phyloP scores from a whole-genome alignment of 345 rosid species.

The Boechera stricta region DNA sequence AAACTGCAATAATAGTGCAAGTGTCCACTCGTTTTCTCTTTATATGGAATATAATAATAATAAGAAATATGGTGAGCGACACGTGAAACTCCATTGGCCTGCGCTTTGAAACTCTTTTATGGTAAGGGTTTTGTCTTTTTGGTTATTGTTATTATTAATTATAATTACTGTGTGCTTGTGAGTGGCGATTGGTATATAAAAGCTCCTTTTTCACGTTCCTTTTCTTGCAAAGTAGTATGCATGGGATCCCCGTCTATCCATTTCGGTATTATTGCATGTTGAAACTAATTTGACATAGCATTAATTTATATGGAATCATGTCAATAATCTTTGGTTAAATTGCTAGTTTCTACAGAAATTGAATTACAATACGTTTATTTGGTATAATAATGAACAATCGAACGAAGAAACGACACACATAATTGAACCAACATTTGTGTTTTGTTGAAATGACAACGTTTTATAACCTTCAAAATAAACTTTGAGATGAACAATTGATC shows the following conservation, averaged over 20 bases:
- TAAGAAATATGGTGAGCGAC: constrained; percentile 18
- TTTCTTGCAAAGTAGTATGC: constrained; percentile 40
- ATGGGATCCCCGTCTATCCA: constrained; percentile 39
- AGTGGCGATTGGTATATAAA: constrained; percentile 28
- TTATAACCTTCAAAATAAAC: no score
- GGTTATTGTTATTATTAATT: constrained; percentile 9
- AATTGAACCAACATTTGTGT: no score
- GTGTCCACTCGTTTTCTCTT: constrained; percentile 31
- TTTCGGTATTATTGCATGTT: constrained; percentile 35
- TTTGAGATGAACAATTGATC: no score
- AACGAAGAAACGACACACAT: not conserved
- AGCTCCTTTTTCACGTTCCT: constrained; percentile 31
- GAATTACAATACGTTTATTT: not conserved
- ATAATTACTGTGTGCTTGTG: not conserved
- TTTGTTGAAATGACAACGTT: no score
- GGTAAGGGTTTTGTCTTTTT: constrained; percentile 8
- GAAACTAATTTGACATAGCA: not conserved
- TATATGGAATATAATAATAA: constrained; percentile 16
- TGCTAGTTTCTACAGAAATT: not conserved
- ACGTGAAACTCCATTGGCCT: constrained; percentile 38
- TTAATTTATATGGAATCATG: not conserved
- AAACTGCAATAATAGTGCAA: constrained; percentile 9
- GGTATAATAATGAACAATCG: not conserved
- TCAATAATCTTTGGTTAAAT: not conserved
- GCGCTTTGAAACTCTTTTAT: constrained; percentile 16